These are phyloP conservation scores for Calonectria pseudoturangicola DNA, from an alignment of 2,329 filamentous ascomycete genomes.

Conservation along the genomic window DNA sequence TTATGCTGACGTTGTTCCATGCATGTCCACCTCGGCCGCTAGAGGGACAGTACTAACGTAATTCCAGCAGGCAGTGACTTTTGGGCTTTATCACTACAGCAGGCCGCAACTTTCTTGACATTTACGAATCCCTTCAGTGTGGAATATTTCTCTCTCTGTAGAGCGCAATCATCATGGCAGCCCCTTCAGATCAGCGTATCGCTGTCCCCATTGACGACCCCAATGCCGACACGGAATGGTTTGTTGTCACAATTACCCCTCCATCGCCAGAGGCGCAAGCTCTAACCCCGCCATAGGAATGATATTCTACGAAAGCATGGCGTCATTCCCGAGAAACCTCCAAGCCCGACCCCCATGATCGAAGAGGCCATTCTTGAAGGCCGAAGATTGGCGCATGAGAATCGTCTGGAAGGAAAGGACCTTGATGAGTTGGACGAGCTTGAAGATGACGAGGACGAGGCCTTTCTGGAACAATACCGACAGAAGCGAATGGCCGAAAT, in stretches of 20 bases:
- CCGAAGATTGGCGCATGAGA: slow-evolving; percentile 89
- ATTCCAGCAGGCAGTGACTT: slow-evolving; percentile 44
- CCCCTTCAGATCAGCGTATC: slow-evolving; percentile 78
- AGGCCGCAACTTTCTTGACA: slow-evolving; percentile 31
- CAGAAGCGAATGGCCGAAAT: slow-evolving; percentile 92
- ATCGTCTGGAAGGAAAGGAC: slow-evolving; percentile 94
- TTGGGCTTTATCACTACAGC: slow-evolving; percentile 36
- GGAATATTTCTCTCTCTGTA: neutral
- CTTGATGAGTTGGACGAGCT: slow-evolving; percentile 94
- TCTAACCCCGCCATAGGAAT: slow-evolving; percentile 79
- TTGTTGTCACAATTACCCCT: slow-evolving; percentile 55
- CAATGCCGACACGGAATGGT: slow-evolving; percentile 98
- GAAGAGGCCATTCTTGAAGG: slow-evolving; percentile 94
- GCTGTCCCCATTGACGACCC: slow-evolving; percentile 94
- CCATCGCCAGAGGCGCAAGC: slow-evolving; percentile 41
- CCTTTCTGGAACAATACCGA: slow-evolving; percentile 90
- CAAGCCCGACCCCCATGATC: slow-evolving; percentile 95
- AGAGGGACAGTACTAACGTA: slow-evolving; percentile 33
- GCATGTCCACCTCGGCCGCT: slow-evolving; percentile 16
- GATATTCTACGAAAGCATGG: slow-evolving; percentile 98
- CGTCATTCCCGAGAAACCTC: slow-evolving; percentile 97
- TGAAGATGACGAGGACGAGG: slow-evolving; percentile 96
- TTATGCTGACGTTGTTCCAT: slow-evolving; percentile 42
- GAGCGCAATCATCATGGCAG: slow-evolving; percentile 69
- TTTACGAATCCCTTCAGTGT: neutral